Evolutionary conservation across 2,329 filamentous ascomycete genomes (phyloP), one percentile per base, ranked within the genome.

Genomic region (Coniochaeta sp.): DNA sequence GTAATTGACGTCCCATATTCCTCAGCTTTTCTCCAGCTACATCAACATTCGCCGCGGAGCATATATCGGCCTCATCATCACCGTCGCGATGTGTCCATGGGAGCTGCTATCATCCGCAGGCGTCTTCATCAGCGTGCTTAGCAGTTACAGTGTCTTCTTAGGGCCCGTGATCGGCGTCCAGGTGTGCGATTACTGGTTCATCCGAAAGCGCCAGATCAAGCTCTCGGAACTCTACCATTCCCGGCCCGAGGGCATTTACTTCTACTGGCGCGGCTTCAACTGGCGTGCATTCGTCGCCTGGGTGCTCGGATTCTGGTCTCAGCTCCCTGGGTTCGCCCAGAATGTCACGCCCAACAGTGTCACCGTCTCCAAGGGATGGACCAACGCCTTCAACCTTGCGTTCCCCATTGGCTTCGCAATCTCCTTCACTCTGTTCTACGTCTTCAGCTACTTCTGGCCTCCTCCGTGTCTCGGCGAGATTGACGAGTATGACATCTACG

Each of bases 11-110:
- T n/a, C n/a, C n/a, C n/a, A n/a, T 75, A 30, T 66, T 67, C 0
- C 67, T 72, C 32, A 73, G 72, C 53, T 78, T 77, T 0, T 82
- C 77, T 78, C 68, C 20, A 61, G 58, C 32, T 69, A 60, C 55
- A 62, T 71, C 53, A 69, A 70, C 52, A 70, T 71, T 27, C 67
- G 68, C 6, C 60, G 68, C 1, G 69, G 69, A 1, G 67, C 67
- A 1, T 70, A 67, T 49, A 53, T 71, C 40, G 65, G 65, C 6
- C 66, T 65, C 12, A 50, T 70, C 1, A 51, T 71, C 0, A 68
- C 66, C 48, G 60, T 66, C 1, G 53, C 65, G 8, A 64, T 71
- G 32, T 69, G 71, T 51, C 68, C 68, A 2, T 71, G 68, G 68
- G 64, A 79, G 52, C 65, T 80, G 0, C 63, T 80, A 3, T 67